Evolutionary conservation across 305 asterid genomes (phyloP), one percentile per base, ranked within the genome.

Genomic region (Fraxinus sp.): DNA sequence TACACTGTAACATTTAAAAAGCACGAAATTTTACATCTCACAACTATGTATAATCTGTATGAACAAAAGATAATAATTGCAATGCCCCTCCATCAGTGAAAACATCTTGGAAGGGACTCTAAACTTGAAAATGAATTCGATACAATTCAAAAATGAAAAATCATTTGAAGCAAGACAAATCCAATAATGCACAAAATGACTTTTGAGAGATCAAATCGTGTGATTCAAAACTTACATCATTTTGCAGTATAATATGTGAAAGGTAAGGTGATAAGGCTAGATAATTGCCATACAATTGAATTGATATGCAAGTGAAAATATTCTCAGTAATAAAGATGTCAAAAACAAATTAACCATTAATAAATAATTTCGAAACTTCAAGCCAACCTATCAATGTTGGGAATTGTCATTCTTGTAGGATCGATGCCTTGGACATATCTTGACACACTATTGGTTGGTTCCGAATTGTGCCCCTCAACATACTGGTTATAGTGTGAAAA

Each of bases 321-420:
- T 78, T 71, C 49, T 64, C 32, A 64, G 71, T 14, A 35, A 77
- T 11, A 77, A 62, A 74, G 20, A 33, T 84, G 70, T 26, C 24
- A 43, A 43, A 43, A 43, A 78, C 49, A 30, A 57, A 66, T 16
- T 16, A 83, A 78, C 39, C 43, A 78, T 81, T 70, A 81, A 79
- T 18, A 22, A 83, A 71, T 20, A 78, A 83, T 41, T 72, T 28
- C 14, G 5, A 79, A 30, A 79, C 18, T 79, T 84, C 83, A 86
- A 57, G 83, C 90, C 75, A 74, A 93, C 97, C 98, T 92, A 81
- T 87, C 90, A 85, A 79, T 78, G 66, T 87, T 85, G 77, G 91
- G 84, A 64, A 88, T 80, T 16, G 88, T 83, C 88, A 84, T 85
- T 86, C 79, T 87, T 80, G 78, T 82, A 77, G 83, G 80, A 78